A percentile compares a stretch with the other conserved stretches of the same genome.
These are phyloP conservation scores for Carex pumila DNA, from an alignment of 176 grass and related monocot genomes.

Conservation along the genomic window DNA sequence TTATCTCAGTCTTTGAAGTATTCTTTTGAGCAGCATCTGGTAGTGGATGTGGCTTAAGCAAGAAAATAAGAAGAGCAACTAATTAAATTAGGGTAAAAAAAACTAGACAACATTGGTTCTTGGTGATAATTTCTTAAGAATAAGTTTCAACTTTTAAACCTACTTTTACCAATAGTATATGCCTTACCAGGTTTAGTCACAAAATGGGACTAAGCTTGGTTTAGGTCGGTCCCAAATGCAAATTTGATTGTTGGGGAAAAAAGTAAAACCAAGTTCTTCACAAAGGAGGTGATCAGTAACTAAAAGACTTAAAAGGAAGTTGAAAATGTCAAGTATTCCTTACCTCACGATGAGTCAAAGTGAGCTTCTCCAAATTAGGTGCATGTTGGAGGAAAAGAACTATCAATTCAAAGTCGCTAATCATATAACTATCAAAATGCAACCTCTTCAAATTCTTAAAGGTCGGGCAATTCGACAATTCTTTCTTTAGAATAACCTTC, in stretches of 20 bases:
- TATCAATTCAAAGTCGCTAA: not conserved
- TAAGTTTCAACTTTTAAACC: not conserved
- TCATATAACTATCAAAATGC: not conserved
- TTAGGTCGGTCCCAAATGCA: not conserved
- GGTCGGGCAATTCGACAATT: not conserved
- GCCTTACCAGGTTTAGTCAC: not conserved
- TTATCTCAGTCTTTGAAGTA: not conserved
- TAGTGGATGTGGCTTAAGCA: not conserved
- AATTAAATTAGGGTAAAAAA: not conserved
- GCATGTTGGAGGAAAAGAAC: not conserved
- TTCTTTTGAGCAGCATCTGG: not conserved
- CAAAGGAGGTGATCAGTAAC: not conserved
- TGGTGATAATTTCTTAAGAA: not conserved
- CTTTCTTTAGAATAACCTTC: not conserved
- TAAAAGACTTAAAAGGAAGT: not conserved
- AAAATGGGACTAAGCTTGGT: not conserved
- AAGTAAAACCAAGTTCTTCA: not conserved
- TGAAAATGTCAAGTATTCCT: not conserved
- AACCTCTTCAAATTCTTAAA: constrained; percentile 4
- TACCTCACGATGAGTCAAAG: not conserved
- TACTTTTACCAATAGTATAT: not conserved
- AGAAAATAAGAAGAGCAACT: not conserved
- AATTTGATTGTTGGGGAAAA: not conserved
- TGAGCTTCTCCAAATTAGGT: constrained; percentile 17
- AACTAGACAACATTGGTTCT: not conserved